These are phyloP conservation scores for Angomonas ambiguus DNA, from an alignment of 208 protist species.

Conservation along the genomic window DNA sequence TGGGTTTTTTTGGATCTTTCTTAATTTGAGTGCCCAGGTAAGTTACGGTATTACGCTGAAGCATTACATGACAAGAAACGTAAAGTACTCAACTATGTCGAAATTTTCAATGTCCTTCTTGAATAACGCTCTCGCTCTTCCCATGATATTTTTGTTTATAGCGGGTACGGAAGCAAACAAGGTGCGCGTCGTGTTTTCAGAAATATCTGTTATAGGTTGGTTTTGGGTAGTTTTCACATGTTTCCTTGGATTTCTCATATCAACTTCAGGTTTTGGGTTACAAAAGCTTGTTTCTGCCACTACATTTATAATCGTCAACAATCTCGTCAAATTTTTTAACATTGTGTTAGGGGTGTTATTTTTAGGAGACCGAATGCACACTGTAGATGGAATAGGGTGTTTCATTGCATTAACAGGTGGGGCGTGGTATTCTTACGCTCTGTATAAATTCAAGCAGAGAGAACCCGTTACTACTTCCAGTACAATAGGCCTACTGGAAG, in stretches of 20 bases:
- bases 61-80: conserved; percentile 3
- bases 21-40: conserved; percentile 1
- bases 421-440: conserved; percentile 8
- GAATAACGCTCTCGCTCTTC: conserved; percentile 5
- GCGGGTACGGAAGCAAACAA: neutral
- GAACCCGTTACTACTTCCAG: neutral
- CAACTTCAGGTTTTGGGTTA: conserved; percentile 5
- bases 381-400: neutral
- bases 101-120: conserved; percentile 11
- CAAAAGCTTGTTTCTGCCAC: conserved; percentile 10
- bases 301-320: conserved; percentile 11
- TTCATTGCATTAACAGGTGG: neutral
- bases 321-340: conserved; percentile 12
- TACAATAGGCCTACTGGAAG: neutral
- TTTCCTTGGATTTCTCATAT: conserved; percentile 8
- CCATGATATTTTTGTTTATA: neutral
- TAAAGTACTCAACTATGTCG: neutral
- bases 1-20: conserved; percentile 7
- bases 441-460: conserved; percentile 7
- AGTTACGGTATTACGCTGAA: conserved; percentile 6
- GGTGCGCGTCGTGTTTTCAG: neutral
- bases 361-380: neutral
- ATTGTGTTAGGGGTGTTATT: conserved; percentile 8
- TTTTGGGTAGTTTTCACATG: conserved; percentile 9
- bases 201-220: neutral